Conservation (phyloP, 306 rosid species). For the Quercus suber region DNA sequence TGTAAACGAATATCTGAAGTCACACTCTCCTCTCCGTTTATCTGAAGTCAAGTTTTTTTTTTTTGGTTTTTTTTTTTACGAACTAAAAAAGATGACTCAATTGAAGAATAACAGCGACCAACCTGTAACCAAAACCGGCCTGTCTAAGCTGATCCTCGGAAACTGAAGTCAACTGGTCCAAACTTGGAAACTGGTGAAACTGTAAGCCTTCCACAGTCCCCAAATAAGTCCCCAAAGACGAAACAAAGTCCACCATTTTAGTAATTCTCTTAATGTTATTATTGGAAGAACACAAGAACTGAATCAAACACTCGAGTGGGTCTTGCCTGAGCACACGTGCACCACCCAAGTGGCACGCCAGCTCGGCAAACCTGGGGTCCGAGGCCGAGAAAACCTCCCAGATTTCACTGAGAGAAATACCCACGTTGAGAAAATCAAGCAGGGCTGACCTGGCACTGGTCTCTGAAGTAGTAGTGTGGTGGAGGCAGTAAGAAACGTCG, state of each 20-base stretch:
- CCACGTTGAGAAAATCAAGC: constrained; percentile 69
- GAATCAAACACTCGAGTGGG: constrained; percentile 88
- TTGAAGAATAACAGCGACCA: neutral
- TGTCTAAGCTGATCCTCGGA: constrained; percentile 73
- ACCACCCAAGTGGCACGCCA: constrained; percentile 58
- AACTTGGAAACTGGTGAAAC: constrained; percentile 65
- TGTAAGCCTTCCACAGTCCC: constrained; percentile 62
- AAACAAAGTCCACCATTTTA: constrained; percentile 80
- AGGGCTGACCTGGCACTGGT: constrained; percentile 32
- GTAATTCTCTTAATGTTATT: constrained; percentile 83
- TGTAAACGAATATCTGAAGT: neutral
- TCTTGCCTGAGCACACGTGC: constrained; percentile 89
- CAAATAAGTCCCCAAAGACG: constrained; percentile 63
- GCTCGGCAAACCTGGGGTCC: constrained; percentile 61
- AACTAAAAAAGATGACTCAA: too few relatives aligned
- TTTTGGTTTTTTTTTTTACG: too few relatives aligned
- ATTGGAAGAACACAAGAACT: constrained; percentile 87
- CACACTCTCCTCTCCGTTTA: too few relatives aligned
- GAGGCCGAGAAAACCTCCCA: constrained; percentile 73
- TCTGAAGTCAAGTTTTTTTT: too few relatives aligned
- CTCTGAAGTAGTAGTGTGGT: constrained; percentile 30
- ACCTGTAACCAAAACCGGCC: constrained; percentile 97
- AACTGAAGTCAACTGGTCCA: constrained; percentile 52
- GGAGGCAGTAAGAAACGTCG: constrained; percentile 66
- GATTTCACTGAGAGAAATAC: constrained; percentile 52